Percentiles rank a stretch among this genome's conserved stretches.
phyloP scores from a whole-genome alignment of 2,329 filamentous ascomycete genomes.

The Fusarium sp. region DNA sequence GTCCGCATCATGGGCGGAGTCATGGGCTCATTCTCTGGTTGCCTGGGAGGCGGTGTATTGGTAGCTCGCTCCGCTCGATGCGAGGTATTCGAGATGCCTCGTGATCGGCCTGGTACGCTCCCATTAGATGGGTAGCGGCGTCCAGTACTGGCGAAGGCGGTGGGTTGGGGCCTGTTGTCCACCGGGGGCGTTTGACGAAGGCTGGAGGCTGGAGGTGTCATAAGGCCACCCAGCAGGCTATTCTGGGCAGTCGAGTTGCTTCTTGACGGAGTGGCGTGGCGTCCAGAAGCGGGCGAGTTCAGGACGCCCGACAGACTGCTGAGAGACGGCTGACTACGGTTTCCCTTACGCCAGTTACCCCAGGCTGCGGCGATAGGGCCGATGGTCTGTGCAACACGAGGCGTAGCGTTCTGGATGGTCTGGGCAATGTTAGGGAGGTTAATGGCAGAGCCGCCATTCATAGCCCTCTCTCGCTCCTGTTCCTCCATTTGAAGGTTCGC shows the following conservation, averaged over 20 bases:
- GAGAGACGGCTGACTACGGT: conserved; percentile 68
- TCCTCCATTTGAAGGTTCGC: conserved; percentile 98
- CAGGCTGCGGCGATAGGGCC: conserved; percentile 89
- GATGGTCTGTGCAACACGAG: conserved; percentile 87
- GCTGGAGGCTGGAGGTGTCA: conserved; percentile 90
- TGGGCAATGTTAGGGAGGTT: conserved; percentile 84
- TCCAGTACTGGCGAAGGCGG: conserved; percentile 73
- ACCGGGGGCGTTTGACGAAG: conserved; percentile 73
- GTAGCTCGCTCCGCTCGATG: conserved; percentile 38
- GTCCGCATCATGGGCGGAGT: conserved; percentile 76
- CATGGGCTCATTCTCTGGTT: conserved; percentile 60
- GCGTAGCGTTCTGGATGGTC: conserved; percentile 83
- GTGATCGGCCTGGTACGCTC: conserved; percentile 42
- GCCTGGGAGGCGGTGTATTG: conserved; percentile 58
- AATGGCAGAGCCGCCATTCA: conserved; percentile 78
- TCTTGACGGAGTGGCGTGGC: conserved; percentile 73
- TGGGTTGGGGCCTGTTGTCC: conserved; percentile 65
- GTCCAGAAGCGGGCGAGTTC: conserved; percentile 59
- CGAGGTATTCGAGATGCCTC: conserved; percentile 53
- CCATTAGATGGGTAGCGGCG: conserved; percentile 69
- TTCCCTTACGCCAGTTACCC: conserved; percentile 90
- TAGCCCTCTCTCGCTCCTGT: conserved; percentile 90
- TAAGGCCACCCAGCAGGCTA: conserved; percentile 81
- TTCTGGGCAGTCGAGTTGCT: conserved; percentile 67
- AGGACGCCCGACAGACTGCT: conserved; percentile 64